phyloP scores from a whole-genome alignment of 2,329 filamentous ascomycete species.

The Colletotrichum limetticola region DNA sequence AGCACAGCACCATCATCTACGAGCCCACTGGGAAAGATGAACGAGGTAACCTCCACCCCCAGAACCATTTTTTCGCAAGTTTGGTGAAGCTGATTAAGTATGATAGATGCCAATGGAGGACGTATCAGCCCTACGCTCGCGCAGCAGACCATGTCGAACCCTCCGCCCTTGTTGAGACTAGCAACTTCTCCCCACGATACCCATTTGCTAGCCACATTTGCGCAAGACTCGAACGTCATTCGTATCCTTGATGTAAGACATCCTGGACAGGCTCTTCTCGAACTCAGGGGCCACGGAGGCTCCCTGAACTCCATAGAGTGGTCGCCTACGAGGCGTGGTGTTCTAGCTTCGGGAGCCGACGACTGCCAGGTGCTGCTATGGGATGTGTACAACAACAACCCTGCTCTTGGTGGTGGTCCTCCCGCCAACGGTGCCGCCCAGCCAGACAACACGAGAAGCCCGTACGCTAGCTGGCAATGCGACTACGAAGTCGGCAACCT shows the following conservation, averaged over 20 bases:
- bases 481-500: constrained; percentile 89
- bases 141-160: constrained; percentile 80
- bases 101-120: constrained; percentile 65
- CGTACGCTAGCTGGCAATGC: constrained; percentile 83
- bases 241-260: constrained; percentile 96
- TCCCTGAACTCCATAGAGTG: constrained; percentile 95
- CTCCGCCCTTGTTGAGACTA: constrained; percentile 81
- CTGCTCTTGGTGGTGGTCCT: constrained; percentile 53
- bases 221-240: constrained; percentile 90
- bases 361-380: constrained; percentile 93
- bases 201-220: constrained; percentile 96
- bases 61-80: background rate
- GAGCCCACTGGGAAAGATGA: constrained; percentile 92
- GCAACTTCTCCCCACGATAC: constrained; percentile 95
- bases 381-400: constrained; percentile 82
- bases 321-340: constrained; percentile 87
- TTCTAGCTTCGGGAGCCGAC: constrained; percentile 90
- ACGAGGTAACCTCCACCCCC: constrained; percentile 60
- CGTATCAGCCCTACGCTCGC: constrained; percentile 79
- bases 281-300: constrained; percentile 88
- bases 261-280: constrained; percentile 92
- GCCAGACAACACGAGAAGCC: constrained; percentile 70
- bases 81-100: background rate
- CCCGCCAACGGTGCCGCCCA: constrained; percentile 61
- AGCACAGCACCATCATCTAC: constrained; percentile 99